Conservation (phyloP, 1,139 yeast genomes). For the Candida pseudocylindracea region DNA sequence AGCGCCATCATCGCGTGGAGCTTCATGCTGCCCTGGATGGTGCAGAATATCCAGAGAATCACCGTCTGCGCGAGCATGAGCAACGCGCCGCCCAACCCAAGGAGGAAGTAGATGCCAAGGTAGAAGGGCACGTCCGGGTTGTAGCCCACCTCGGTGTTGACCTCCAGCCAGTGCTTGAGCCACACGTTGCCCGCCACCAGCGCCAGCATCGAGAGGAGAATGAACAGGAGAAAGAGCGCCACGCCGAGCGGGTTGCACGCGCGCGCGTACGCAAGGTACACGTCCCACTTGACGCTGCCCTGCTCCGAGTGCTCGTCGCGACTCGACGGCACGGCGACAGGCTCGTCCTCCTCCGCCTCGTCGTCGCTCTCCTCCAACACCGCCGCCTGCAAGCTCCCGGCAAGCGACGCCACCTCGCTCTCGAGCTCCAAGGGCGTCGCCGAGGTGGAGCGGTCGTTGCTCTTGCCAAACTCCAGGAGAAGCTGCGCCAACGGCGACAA, state of each 20-base stretch:
- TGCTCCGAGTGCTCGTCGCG: slow-evolving; percentile 70
- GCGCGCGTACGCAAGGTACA: slow-evolving; percentile 61
- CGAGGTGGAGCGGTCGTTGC: slow-evolving; percentile 7
- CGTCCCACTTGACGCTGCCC: slow-evolving; percentile 85
- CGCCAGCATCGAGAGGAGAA: slow-evolving; percentile 32
- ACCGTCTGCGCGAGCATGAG: slow-evolving; percentile 43
- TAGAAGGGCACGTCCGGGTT: slow-evolving; percentile 55
- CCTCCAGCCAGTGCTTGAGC: slow-evolving; percentile 96
- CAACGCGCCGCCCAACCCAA: slow-evolving; percentile 46
- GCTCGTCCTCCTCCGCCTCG: slow-evolving; percentile 16
- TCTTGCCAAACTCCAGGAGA: slow-evolving; percentile 55
- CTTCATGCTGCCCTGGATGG: slow-evolving; percentile 60
- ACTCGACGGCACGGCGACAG: slow-evolving; percentile 18
- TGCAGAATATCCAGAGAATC: slow-evolving; percentile 63
- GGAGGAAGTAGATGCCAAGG: slow-evolving; percentile 49
- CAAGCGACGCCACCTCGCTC: slow-evolving; percentile 25
- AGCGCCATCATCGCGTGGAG: slow-evolving; percentile 65
- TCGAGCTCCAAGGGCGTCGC: slow-evolving; percentile 12
- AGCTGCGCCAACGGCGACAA: slow-evolving; percentile 37
- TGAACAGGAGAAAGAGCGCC: slow-evolving; percentile 23
- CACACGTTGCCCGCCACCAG: slow-evolving; percentile 43
- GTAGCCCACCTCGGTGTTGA: slow-evolving; percentile 41
- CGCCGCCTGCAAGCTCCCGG: slow-evolving; percentile 24
- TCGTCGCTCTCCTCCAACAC: slow-evolving; percentile 17
- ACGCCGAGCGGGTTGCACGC: slow-evolving; percentile 75